Percentiles rank a stretch among this genome's conserved stretches.
These are phyloP conservation scores for Paragyromitra xinjiangensis DNA, from an alignment of 495 filamentous ascomycete species.

Conservation along the genomic window DNA sequence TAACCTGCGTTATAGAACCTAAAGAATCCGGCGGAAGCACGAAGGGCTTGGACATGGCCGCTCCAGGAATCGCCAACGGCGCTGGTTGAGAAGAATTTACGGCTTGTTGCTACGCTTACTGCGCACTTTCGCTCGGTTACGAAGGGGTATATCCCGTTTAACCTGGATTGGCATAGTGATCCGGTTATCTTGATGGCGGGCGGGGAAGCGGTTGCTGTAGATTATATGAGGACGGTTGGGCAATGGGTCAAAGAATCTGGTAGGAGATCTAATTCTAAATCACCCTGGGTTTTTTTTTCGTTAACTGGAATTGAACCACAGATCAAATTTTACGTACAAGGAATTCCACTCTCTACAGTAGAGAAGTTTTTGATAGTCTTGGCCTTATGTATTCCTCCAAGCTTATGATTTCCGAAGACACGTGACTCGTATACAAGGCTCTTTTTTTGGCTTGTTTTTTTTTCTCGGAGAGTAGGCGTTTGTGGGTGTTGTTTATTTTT, in stretches of 20 bases:
- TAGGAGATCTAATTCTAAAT: constrained; percentile 8
- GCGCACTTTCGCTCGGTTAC: constrained; percentile 56
- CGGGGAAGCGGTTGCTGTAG: constrained; percentile 48
- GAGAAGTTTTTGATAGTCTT: constrained; percentile 46
- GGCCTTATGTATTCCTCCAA: constrained; percentile 37
- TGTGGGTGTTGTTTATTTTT: constrained; percentile 16
- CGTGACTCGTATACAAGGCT: background rate
- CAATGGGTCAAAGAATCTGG: constrained; percentile 43
- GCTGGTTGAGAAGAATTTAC: constrained; percentile 49
- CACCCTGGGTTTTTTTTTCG: background rate
- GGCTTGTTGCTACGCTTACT: constrained; percentile 53
- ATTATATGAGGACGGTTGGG: constrained; percentile 52
- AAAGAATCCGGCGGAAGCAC: constrained; percentile 30
- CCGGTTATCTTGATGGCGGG: constrained; percentile 52
- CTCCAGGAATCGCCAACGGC: constrained; percentile 39
- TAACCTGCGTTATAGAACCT: constrained; percentile 29
- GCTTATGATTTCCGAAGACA: constrained; percentile 49
- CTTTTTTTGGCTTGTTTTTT: constrained; percentile 18
- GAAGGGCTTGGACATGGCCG: constrained; percentile 53
- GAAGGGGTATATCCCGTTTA: constrained; percentile 55
- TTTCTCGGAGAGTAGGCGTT: constrained; percentile 15
- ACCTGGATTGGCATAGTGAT: constrained; percentile 54
- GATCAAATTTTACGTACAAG: constrained; percentile 38
- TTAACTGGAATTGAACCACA: constrained; percentile 12
- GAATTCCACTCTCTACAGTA: constrained; percentile 21